Conservation (phyloP, 331 rosid genomes). For the Dryas integrifolia region DNA sequence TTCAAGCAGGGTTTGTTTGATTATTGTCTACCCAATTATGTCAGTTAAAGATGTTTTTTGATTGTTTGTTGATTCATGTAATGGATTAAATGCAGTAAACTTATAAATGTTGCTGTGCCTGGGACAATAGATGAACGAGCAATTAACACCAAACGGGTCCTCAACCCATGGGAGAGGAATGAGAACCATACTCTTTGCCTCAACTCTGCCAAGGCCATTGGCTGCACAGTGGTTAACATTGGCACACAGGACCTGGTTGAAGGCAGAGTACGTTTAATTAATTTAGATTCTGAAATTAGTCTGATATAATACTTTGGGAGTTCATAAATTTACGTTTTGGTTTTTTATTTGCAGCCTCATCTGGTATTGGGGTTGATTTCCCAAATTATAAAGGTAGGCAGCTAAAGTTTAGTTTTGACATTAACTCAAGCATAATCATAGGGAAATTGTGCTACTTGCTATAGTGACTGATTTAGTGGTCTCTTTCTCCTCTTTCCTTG, state of each 20-base stretch:
- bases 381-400: slow-evolving; percentile 88
- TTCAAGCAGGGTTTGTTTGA: slow-evolving; percentile 35
- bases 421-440: neutral
- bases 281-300: neutral
- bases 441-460: slow-evolving; percentile 12
- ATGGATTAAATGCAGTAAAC: slow-evolving; percentile 68
- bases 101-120: slow-evolving; percentile 97
- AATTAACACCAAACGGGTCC: slow-evolving; percentile 62
- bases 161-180: slow-evolving; percentile 89
- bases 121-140: slow-evolving; percentile 96
- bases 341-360: slow-evolving; percentile 68
- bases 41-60: slow-evolving; percentile 19
- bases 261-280: slow-evolving; percentile 76
- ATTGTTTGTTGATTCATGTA: slow-evolving; percentile 29
- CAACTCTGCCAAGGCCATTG: slow-evolving; percentile 98
- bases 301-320: slow-evolving; percentile 3
- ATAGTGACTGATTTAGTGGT: slow-evolving; percentile 17
- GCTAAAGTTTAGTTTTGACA: slow-evolving; percentile 27
- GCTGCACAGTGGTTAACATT: slow-evolving; percentile 95
- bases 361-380: slow-evolving; percentile 89
- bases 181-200: slow-evolving; percentile 96
- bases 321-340: slow-evolving; percentile 28
- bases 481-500: slow-evolving; percentile 20
- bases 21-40: slow-evolving; percentile 25
- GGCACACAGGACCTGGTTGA: slow-evolving; percentile 92